Evolutionary conservation across 2,329 filamentous ascomycete genomes (phyloP).

Genomic region (Xylaria sp.): DNA sequence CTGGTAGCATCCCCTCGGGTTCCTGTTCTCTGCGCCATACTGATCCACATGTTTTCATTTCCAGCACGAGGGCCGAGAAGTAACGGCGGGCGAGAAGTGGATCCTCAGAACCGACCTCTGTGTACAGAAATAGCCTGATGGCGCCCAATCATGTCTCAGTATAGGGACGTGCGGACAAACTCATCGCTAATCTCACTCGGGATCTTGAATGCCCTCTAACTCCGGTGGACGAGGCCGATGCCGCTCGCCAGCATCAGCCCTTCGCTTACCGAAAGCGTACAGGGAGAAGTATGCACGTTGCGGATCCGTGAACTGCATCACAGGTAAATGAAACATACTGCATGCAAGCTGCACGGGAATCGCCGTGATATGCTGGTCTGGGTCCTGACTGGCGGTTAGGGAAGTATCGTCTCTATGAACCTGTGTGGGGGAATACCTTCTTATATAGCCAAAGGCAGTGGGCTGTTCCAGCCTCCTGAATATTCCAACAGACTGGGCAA

Average conservation of each 20-base stretch:
- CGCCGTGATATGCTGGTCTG: neutral
- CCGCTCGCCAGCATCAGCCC: too few species aligned
- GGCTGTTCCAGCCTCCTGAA: too few species aligned
- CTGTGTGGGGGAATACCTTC: too few species aligned
- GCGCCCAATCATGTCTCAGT: neutral
- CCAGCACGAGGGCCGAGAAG: slow-evolving; percentile 80
- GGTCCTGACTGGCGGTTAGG: too few species aligned
- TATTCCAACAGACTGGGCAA: too few species aligned
- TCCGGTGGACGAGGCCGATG: too few species aligned
- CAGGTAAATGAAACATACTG: neutral
- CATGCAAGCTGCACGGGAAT: neutral
- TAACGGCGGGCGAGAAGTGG: slow-evolving; percentile 85
- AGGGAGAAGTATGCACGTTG: too few species aligned
- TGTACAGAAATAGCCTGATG: slow-evolving; percentile 45
- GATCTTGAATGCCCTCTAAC: too few species aligned
- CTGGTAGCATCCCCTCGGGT: neutral
- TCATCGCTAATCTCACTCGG: neutral
- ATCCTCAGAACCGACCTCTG: slow-evolving; percentile 84
- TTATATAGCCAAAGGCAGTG: too few species aligned
- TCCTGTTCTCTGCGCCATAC: slow-evolving; percentile 45
- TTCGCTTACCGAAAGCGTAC: too few species aligned
- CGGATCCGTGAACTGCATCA: neutral
- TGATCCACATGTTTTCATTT: slow-evolving; percentile 31
- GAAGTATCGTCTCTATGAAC: too few species aligned
- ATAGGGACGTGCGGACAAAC: neutral